Base-by-base conservation (phyloP, 192 early-diverging fungal genomes). In the Rhizophagus sp. region DNA sequence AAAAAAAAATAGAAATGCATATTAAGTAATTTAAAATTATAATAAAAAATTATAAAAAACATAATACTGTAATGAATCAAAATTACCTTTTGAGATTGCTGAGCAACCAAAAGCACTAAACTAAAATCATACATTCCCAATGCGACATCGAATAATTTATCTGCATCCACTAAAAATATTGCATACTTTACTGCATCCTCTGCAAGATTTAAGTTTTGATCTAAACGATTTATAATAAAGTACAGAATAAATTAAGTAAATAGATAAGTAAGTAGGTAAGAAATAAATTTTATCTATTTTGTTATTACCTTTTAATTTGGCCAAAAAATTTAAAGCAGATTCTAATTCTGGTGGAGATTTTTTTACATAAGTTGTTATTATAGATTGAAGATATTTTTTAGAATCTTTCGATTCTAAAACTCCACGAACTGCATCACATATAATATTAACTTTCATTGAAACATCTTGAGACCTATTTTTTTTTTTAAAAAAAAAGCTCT, bases 91-190 rank as follows among this genome's bases (percentile, higher is more conserved):
- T 99, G 97, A 30, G 95, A 95, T 84, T 95, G 94, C 82, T 98
- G 96, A n/a, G 97, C 98, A 47, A 98, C 96, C 92, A 97, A 93
- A 39, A 99, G 82, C 2, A 96, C 96, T 39, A 99, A 85, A 17
- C 90, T 85, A 82, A 99, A 94, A 78, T 99, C 95, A 81, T 99
- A 99, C 88, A 97, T 92, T 10, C 95, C 96, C 76, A 99, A 82
- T 1, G 97, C 97, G 2, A 97, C 93, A 76, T 97, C 89, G 79
- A 95, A 99, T 1, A 98, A 89, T 25, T 88, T 88, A 80, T 97
- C 92, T 65, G 94, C 94, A 80, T 99, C 93, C 8, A 92, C 93
- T 71, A 99, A 89, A 84, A 98, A 98, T 69, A 98, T 93, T 30
- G 95, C 88, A 81, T 97, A 98, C 73, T 95, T 95, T 49, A 98